A percentile compares a stretch with the other conserved stretches of the same genome.
These are phyloP conservation scores for Dactylellina parvicollis DNA, from an alignment of 2,329 filamentous ascomycete genomes.

Conservation along the genomic window DNA sequence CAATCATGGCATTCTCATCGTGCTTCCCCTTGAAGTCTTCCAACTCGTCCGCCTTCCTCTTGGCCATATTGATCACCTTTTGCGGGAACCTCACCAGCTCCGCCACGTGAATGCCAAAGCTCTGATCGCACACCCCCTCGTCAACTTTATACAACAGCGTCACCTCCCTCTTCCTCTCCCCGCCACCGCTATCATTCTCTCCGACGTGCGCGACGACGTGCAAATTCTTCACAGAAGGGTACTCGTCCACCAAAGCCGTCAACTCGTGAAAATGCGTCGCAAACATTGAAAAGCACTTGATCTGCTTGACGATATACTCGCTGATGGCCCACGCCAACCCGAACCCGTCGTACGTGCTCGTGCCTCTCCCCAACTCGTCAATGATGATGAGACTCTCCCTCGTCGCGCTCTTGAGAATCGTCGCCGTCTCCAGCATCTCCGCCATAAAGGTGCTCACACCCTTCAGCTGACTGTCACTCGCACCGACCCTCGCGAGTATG, in stretches of 20 bases:
- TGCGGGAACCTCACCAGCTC: slow-evolving; percentile 95
- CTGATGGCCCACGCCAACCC: slow-evolving; percentile 99
- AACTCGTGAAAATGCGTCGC: slow-evolving; percentile 99
- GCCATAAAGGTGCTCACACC: slow-evolving; percentile 99
- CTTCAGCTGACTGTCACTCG: slow-evolving; percentile 95
- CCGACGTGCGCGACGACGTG: slow-evolving; percentile 95
- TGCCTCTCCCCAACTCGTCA: slow-evolving; percentile 94
- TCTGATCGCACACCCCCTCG: slow-evolving; percentile 91
- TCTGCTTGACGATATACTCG: slow-evolving; percentile 95
- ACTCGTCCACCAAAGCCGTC: slow-evolving; percentile 85
- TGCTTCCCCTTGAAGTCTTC: slow-evolving; percentile 92
- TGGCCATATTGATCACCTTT: slow-evolving; percentile 99
- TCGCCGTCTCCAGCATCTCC: slow-evolving; percentile 98
- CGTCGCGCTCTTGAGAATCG: slow-evolving; percentile 96
- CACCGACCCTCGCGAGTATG: slow-evolving; percentile 93
- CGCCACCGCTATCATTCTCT: slow-evolving; percentile 59
- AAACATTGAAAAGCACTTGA: slow-evolving; percentile 92
- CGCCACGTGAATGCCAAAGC: slow-evolving; percentile 97
- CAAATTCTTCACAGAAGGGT: slow-evolving; percentile 87
- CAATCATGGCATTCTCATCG: slow-evolving; percentile 67
- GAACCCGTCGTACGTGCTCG: slow-evolving; percentile 97
- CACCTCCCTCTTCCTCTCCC: slow-evolving; percentile 77
- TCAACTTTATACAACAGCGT: slow-evolving; percentile 97
- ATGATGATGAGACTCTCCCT: slow-evolving; percentile 97
- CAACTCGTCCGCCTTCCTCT: slow-evolving; percentile 95